Conservation (phyloP, 2,329 filamentous ascomycete genomes). For the Phialocephala subalpina region DNA sequence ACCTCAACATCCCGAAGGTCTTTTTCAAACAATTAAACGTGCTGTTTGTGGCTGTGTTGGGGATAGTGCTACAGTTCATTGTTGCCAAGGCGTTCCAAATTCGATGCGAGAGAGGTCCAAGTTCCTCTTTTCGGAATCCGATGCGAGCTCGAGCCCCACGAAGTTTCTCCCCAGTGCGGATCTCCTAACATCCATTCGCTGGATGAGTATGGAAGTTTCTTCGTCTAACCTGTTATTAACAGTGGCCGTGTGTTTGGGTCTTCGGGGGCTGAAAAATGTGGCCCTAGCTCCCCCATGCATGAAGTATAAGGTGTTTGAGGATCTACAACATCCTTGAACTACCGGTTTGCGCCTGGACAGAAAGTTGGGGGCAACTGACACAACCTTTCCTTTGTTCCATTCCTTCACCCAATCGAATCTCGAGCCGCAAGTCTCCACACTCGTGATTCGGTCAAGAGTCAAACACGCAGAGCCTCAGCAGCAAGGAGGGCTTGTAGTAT, state of each 20-base stretch:
- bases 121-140: conserved; percentile 11
- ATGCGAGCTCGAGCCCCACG: conserved; percentile 23
- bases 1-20: conserved; percentile 21
- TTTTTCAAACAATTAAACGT: conserved; percentile 7
- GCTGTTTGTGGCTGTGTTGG: conserved; percentile 26
- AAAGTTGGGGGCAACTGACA: conserved; percentile 16
- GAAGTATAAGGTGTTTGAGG: conserved; percentile 34
- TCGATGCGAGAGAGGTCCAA: conserved; percentile 26
- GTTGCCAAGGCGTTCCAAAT: conserved; percentile 26
- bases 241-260: conserved; percentile 4
- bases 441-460: conserved; percentile 27
- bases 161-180: conserved; percentile 15
- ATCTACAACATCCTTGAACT: conserved; percentile 29
- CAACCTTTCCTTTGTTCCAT: conserved; percentile 19
- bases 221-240: background rate
- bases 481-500: conserved; percentile 11
- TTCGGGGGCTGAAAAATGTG: background rate
- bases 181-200: conserved; percentile 7
- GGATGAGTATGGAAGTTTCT: background rate
- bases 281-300: conserved; percentile 20
- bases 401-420: conserved; percentile 31
- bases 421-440: background rate
- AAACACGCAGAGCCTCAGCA: conserved; percentile 40
- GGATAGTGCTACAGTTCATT: conserved; percentile 22
- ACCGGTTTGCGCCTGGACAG: background rate